Percentiles rank a stretch among this genome's conserved stretches.
phyloP scores from a whole-genome alignment of 2,329 filamentous ascomycete genomes.

The Diaporthe destruens region DNA sequence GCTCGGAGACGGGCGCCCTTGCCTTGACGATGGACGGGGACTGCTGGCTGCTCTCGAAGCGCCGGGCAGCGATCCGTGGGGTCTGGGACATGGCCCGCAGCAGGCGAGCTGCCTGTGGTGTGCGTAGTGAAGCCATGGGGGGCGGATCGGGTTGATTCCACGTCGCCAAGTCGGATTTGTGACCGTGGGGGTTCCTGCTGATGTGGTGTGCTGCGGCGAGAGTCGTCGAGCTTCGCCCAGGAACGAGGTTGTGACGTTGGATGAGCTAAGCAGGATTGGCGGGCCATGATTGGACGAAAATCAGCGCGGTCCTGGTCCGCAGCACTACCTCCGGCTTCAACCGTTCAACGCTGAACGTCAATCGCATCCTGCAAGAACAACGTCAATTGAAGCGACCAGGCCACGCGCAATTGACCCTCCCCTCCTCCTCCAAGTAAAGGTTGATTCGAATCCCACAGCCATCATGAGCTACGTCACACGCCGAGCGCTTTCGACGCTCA shows the following conservation, averaged over 20 bases:
- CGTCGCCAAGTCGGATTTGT: constrained; percentile 25
- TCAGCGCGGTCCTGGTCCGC: constrained; percentile 51
- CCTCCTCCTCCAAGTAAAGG: constrained; percentile 8
- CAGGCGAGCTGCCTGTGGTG: constrained; percentile 64
- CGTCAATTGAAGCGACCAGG: constrained; percentile 44
- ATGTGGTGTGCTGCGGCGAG: constrained; percentile 29
- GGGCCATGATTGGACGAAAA: constrained; percentile 49
- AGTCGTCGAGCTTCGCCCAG: constrained; percentile 27
- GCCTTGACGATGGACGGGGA: constrained; percentile 54
- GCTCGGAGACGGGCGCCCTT: constrained; percentile 45
- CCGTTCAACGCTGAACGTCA: constrained; percentile 39
- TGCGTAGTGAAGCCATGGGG: constrained; percentile 75
- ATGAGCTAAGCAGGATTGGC: constrained; percentile 26
- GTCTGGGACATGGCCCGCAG: constrained; percentile 60
- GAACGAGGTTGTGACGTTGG: constrained; percentile 37
- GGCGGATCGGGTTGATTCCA: constrained; percentile 45
- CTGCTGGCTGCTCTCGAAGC: constrained; percentile 64
- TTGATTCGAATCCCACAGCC: constrained; percentile 52
- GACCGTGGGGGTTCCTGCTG: constrained; percentile 32
- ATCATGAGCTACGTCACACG: constrained; percentile 94
- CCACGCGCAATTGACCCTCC: constrained; percentile 52
- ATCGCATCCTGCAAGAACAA: constrained; percentile 33
- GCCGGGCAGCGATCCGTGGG: constrained; percentile 60
- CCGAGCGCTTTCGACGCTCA: constrained; percentile 96
- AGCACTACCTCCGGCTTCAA: constrained; percentile 36